Conservation (phyloP, 1,284 basidiomycete genomes). For the Schizopora paradoxa region DNA sequence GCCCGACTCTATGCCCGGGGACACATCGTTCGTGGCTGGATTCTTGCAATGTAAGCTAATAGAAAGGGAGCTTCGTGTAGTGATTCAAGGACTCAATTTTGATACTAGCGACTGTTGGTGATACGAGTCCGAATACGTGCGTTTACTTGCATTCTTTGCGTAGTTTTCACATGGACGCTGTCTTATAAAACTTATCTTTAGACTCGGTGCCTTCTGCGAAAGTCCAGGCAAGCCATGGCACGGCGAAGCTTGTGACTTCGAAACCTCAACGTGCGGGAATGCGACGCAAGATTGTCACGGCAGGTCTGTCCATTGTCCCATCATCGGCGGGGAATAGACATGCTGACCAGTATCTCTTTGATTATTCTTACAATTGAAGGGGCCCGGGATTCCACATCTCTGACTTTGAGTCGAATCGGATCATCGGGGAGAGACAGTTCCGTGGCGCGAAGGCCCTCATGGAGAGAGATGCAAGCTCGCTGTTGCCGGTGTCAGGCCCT, state of each 20-base stretch:
- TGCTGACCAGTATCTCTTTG: conserved; percentile 4
- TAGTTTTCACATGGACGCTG: background rate
- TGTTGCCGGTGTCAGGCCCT: conserved; percentile 41
- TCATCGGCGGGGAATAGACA: too few relatives aligned
- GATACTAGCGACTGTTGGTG: conserved; percentile 63
- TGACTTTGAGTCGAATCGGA: conserved; percentile 65
- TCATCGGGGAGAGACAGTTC: conserved; percentile 65
- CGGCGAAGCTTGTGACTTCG: conserved; percentile 57
- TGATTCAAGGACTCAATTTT: conserved; percentile 4
- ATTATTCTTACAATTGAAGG: conserved; percentile 30
- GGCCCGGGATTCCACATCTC: conserved; percentile 69
- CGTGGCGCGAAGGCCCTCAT: conserved; percentile 60
- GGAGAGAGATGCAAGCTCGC: conserved; percentile 34
- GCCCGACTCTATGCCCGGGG: conserved; percentile 61
- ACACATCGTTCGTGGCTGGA: conserved; percentile 67
- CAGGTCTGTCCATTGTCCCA: too few relatives aligned
- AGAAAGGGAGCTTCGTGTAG: background rate
- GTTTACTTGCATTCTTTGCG: conserved; percentile 27
- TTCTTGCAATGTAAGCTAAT: conserved; percentile 58
- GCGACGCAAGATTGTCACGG: conserved; percentile 63
- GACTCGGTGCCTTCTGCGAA: conserved; percentile 71
- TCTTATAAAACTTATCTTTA: conserved; percentile 23
- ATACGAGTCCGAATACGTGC: conserved; percentile 73
- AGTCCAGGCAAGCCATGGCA: conserved; percentile 64
- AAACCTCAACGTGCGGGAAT: conserved; percentile 73